phyloP scores from a whole-genome alignment of 306 rosid genomes.

The Heteromeles arbutifolia region DNA sequence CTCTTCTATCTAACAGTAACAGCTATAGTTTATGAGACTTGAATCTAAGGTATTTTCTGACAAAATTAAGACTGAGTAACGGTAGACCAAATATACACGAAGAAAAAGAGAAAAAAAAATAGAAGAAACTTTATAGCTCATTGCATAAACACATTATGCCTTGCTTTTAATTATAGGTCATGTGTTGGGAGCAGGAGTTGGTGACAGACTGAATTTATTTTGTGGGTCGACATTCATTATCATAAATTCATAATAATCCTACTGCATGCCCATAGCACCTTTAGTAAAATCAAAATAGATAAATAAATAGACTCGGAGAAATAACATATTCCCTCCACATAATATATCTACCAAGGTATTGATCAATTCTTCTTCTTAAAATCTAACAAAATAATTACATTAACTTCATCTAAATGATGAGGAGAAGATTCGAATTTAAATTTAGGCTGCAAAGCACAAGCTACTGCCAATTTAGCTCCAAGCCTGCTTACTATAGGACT shows the following conservation, averaged over 20 bases:
- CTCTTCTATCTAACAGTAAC: background rate
- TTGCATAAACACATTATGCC: background rate
- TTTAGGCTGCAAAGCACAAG: no score
- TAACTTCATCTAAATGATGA: no score
- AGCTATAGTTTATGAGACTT: no score
- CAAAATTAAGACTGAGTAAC: background rate
- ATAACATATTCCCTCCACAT: no score
- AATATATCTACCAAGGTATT: no score
- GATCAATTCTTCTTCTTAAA: no score
- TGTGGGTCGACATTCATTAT: constrained; percentile 34
- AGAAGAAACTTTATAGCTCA: background rate
- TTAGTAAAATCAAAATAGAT: background rate
- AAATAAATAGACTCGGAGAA: background rate
- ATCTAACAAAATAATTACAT: no score
- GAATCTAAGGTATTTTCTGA: background rate
- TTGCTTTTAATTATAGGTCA: constrained; percentile 27
- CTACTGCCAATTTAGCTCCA: no score
- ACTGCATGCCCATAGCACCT: background rate
- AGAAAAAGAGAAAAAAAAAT: background rate
- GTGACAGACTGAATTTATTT: constrained; percentile 30
- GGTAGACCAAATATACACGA: background rate
- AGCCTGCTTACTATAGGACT: no score
- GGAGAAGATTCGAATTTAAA: no score
- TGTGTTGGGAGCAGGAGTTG: constrained; percentile 35
- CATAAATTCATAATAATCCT: constrained; percentile 13